phyloP scores from a whole-genome alignment of 1,284 basidiomycete genomes.

The Leccinum subfulvum region DNA sequence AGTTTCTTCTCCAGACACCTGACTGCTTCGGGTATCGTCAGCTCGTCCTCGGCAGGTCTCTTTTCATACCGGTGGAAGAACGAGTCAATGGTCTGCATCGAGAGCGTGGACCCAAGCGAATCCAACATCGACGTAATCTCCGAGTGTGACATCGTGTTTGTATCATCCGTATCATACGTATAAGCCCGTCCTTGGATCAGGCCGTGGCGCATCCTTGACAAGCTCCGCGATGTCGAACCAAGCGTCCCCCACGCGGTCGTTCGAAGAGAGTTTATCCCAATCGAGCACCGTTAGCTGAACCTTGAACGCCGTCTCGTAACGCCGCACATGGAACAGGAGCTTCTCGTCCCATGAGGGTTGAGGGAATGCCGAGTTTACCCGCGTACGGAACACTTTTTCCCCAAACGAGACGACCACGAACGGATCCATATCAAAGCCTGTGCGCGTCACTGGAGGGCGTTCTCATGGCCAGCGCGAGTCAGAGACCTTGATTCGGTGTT shows the following conservation, averaged over 20 bases:
- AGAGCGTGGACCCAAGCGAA: constrained; percentile 77
- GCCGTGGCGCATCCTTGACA: too few relatives aligned
- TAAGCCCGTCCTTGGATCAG: too few relatives aligned
- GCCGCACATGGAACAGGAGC: too few relatives aligned
- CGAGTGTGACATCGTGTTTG: constrained; percentile 72
- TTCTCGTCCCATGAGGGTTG: too few relatives aligned
- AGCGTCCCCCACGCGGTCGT: too few relatives aligned
- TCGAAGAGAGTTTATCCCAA: too few relatives aligned
- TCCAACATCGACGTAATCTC: constrained; percentile 76
- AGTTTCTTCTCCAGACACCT: constrained; percentile 81
- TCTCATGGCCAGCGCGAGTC: background rate
- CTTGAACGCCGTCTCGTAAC: too few relatives aligned
- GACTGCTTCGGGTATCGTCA: constrained; percentile 80
- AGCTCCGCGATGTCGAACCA: too few relatives aligned
- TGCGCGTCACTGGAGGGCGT: constrained; percentile 63
- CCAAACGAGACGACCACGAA: constrained; percentile 96
- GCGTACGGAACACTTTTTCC: constrained; percentile 94
- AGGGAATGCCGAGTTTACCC: constrained; percentile 80
- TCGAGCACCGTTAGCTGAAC: too few relatives aligned
- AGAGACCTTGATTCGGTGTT: background rate
- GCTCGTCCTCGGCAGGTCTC: constrained; percentile 64
- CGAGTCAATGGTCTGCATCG: constrained; percentile 71
- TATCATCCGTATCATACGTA: constrained; percentile 85
- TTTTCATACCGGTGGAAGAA: constrained; percentile 80
- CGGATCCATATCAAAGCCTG: constrained; percentile 95